Evolutionary conservation across 2,329 filamentous ascomycete genomes (phyloP), one percentile per base, ranked within the genome.

Genomic region (Seiridium cupressi): DNA sequence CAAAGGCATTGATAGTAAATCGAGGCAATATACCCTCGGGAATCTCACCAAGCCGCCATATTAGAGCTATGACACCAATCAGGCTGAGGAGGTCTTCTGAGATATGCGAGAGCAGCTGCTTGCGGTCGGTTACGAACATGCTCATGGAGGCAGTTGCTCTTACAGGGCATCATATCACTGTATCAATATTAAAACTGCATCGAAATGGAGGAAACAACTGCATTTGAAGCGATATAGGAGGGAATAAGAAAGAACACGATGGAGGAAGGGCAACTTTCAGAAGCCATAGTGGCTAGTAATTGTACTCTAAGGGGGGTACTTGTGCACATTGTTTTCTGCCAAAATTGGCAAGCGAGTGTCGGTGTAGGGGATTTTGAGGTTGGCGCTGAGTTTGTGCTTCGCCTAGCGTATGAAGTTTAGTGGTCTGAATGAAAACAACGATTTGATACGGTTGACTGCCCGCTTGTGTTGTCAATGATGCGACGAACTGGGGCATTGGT

Each of bases 1-100:
- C 1, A 71, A 67, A 62, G 70, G 72, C 1, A 73, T 74, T 58
- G 70, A 71, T 61, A 73, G 69, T 64, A 72, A 69, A 51, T 71
- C 70, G 2, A 65, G 65, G 56, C 69, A 72, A 54, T 67, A 69
- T 60, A 70, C 69, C 2, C 58, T 73, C 7, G 71, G 71, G 32
- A 73, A 73, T 54, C 67, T 73, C 26, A 70, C 65, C 10, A 70
- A 64, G 54, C 71, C 71, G 13, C 71, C 71, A 40, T 73, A 73
- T 58, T 73, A 51, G 9, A 18, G 3, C 13, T 31, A 35, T 18
- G 46, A 49, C n/a, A 26, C 3, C 26, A 49, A 26, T 26, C 18
- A 26, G 18, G 18, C 2, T 26, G 18, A 26, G 18, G 18, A 26
- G 3, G 10, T 49, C 31, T 49, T 9, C 2, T 31, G 6, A 9